Evolutionary conservation across 2,329 filamentous ascomycete species (phyloP), one percentile per base, ranked within the genome.

Genomic region (Gnomoniopsis sp.): DNA sequence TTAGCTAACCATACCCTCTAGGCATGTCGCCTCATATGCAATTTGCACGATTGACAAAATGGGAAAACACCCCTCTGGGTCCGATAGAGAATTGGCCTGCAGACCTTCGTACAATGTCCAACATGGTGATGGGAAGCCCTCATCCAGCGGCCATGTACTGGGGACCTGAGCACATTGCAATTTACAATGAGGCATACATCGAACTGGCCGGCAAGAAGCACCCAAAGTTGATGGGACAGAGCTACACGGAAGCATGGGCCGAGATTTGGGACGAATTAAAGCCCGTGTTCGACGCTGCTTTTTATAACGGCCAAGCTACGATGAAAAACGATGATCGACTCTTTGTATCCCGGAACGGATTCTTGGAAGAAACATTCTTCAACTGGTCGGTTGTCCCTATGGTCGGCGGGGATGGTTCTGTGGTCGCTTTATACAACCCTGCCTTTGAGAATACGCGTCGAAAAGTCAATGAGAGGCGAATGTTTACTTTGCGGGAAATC

Each of bases 321-420:
- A 90, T 93, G 88, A 93, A 92, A 70, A 87, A 93, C 64, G 90
- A 95, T 65, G 89, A 93, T 63, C 85, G 85, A 58, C 76, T 93
- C 1, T 91, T 92, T 66, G 81, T 95, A 34, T 78, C 81, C 49
- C 83, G 90, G 8, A 83, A 85, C 62, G 84, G 86, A 1, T 91
- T 83, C 62, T 72, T 91, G 1, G 89, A 96, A 71, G 90, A 95
- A 68, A 86, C 88, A 0, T 93, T 90, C 68, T 93, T 93, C 69
- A 90, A 88, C 14, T 93, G 89, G 89, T 89, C 86, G 1, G 86
- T 93, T 46, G 88, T 93, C 26, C 90, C 90, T 0, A 79, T 93
- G 62, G 83, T 93, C 1, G 90, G 89, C 3, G 79, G 81, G 43
- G 87, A 92, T 60, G 90, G 90, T 2, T 83, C 83, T 14, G 88